Percentiles rank a stretch among this genome's conserved stretches.
Evolutionary conservation across 257 asterid species (phyloP).

Genomic region (Nicotiana tabacum): DNA sequence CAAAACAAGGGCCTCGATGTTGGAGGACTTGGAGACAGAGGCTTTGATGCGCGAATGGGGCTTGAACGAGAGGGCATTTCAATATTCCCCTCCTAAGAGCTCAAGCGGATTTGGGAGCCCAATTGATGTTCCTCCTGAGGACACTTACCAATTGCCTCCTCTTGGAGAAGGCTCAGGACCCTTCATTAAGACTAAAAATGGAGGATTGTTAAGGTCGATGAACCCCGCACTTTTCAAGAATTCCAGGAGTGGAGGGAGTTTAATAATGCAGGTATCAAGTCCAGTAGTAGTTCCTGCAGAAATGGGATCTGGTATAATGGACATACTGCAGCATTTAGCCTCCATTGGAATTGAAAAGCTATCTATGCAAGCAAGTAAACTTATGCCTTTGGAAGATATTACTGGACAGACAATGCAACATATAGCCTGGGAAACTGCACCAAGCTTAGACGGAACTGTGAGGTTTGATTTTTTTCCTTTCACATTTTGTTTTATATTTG

Average conservation of each 20-base stretch:
- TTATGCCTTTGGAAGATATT: constrained; percentile 91
- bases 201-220: constrained; percentile 89
- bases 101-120: constrained; percentile 64
- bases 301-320: constrained; percentile 89
- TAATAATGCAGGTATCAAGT: constrained; percentile 83
- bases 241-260: constrained; percentile 62
- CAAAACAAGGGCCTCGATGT: constrained; percentile 45
- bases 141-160: constrained; percentile 55
- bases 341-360: constrained; percentile 91
- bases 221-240: constrained; percentile 62
- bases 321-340: constrained; percentile 72
- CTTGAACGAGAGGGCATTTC: constrained; percentile 63
- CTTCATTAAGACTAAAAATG: constrained; percentile 68
- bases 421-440: constrained; percentile 68
- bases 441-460: constrained; percentile 51
- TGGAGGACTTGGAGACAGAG: constrained; percentile 91
- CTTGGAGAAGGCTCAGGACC: constrained; percentile 82
- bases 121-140: constrained; percentile 44
- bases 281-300: constrained; percentile 96
- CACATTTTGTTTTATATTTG: background rate
- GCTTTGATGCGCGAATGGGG: constrained; percentile 86
- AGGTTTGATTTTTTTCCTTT: constrained; percentile 36
- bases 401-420: constrained; percentile 81
- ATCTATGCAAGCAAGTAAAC: constrained; percentile 82
- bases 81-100: constrained; percentile 51